Evolutionary conservation across 2,329 filamentous ascomycete genomes (phyloP), one percentile per base, ranked within the genome.

Genomic region (Diaporthe capsici): DNA sequence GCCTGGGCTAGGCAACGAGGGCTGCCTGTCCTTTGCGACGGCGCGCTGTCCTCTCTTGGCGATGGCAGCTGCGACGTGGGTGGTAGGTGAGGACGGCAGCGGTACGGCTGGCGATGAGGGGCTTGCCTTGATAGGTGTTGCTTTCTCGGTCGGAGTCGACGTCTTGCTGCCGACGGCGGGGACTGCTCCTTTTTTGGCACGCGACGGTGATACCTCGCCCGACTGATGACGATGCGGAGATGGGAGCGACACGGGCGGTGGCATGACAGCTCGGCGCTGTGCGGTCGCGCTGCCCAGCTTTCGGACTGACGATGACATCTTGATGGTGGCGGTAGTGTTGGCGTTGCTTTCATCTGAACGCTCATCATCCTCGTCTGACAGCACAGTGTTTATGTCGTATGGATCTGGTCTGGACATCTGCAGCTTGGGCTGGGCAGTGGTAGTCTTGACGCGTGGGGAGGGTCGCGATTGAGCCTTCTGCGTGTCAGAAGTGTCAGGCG

Each of bases 321-420:
- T 68, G 28, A 15, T 17, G 3, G 7, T 65, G 31, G 20, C 4
- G 20, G 2, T 22, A 42, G 55, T 49, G 39, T 49, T 42, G 31
- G 4, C 42, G 25, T 17, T 17, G 51, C 65, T 31, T 49, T 9
- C 57, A 7, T 71, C 31, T 3, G 68, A n/a, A 5, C 39, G 34
- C 44, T 34, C 20, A 7, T 72, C 68, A 2, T 76, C 55, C 10
- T 73, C 55, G 25, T 76, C 73, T 12, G 68, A 65, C 0, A 76
- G 37, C 28, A 68, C 73, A 39, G 37, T 67, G 20, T 44, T 58
- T 39, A 76, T 75, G 31, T 76, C 75, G n/a, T 76, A 76, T 8
- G 75, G 75, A 42, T 76, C 75, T 17, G 73, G 47, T 20, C 71
- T 76, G 55, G 39, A 72, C 0, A 20, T 63, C 12, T 42, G 28